Evolutionary conservation across 768 basidiomycete genomes (phyloP), one percentile per base, ranked within the genome.

Genomic region (Lyophyllum decastes): DNA sequence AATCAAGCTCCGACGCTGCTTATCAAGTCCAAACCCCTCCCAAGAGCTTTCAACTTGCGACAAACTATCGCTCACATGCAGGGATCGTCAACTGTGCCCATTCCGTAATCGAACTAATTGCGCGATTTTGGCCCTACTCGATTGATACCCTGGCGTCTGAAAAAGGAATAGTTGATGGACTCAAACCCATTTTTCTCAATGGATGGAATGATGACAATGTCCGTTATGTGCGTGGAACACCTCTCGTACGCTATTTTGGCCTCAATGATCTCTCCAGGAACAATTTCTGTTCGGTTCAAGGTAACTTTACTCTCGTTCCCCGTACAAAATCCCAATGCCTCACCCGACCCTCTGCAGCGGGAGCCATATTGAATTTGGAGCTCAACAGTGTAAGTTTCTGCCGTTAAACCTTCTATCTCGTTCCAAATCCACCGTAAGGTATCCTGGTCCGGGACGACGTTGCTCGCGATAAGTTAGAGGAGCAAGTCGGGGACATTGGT

Each of bases 81-180:
- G 90, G 90, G 2, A 90, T 91, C 43, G 84, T 91, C n/a, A 76
- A 85, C 46, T 88, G 86, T 61, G 89, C 89, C 0, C 81, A 85
- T 51, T 81, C 80, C 0, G 71, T 90, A 24, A 80, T 91, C 4
- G 79, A 84, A n/a, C 68, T 90, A 1, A 82, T 91, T 14, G 78
- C 72, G 16, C 64, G 61, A 9, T 86, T 86, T 55, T 90, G 87
- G 85, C 84, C 85, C 0, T 69, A 85, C 61, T 73, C 85, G 0
- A 88, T 91, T 24, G 89, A 91, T 64, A 61, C 60, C 2, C 77
- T 90, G 16, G 73, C 73, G 8, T 77, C 73, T 4, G 90, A 91
- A 66, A 69, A 72, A 38, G 88, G 85, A 0, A 67, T 83, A 9
- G 76, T 83, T 0, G 76, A 78, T 14, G 86, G 85, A 0, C 61